phyloP scores from a whole-genome alignment of 306 rosid species.

The Citrullus colocynthis region DNA sequence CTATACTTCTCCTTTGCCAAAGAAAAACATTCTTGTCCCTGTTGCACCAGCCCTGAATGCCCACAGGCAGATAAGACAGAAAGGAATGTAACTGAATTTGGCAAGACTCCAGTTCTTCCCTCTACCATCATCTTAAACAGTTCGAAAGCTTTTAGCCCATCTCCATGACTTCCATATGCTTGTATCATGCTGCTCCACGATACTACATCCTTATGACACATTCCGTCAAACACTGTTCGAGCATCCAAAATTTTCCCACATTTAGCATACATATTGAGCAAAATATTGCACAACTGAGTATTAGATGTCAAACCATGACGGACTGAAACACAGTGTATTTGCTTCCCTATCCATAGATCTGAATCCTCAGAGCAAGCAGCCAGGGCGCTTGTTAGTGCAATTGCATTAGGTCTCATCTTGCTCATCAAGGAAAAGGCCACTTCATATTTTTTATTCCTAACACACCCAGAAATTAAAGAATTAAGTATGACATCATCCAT shows the following conservation, averaged over 20 bases:
- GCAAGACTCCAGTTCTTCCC: slow-evolving; percentile 20
- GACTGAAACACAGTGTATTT: slow-evolving; percentile 43
- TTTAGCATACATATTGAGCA: slow-evolving; percentile 51
- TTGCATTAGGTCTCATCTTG: slow-evolving; percentile 35
- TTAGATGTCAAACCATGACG: slow-evolving; percentile 37
- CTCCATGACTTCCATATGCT: slow-evolving; percentile 44
- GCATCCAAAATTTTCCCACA: slow-evolving; percentile 35
- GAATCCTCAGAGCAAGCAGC: slow-evolving; percentile 50
- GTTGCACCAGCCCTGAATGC: slow-evolving; percentile 43
- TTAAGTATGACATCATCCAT: slow-evolving; percentile 38
- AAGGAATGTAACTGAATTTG: slow-evolving; percentile 30
- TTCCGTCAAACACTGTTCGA: slow-evolving; percentile 22
- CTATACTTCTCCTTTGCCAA: slow-evolving; percentile 28
- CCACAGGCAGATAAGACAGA: slow-evolving; percentile 29
- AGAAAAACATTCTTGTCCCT: slow-evolving; percentile 36
- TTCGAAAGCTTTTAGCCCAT: slow-evolving; percentile 28
- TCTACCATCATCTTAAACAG: slow-evolving; percentile 24
- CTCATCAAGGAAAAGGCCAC: slow-evolving; percentile 37
- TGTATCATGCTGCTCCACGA: slow-evolving; percentile 51
- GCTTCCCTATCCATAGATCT: slow-evolving; percentile 41
- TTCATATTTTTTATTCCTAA: slow-evolving; percentile 22
- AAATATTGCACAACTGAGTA: slow-evolving; percentile 35
- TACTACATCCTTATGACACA: slow-evolving; percentile 31
- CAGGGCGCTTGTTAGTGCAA: slow-evolving; percentile 43
- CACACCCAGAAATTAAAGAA: slow-evolving; percentile 46